Base-by-base conservation (phyloP, 1,284 basidiomycete species). In the Cryptococcus hybrid region DNA sequence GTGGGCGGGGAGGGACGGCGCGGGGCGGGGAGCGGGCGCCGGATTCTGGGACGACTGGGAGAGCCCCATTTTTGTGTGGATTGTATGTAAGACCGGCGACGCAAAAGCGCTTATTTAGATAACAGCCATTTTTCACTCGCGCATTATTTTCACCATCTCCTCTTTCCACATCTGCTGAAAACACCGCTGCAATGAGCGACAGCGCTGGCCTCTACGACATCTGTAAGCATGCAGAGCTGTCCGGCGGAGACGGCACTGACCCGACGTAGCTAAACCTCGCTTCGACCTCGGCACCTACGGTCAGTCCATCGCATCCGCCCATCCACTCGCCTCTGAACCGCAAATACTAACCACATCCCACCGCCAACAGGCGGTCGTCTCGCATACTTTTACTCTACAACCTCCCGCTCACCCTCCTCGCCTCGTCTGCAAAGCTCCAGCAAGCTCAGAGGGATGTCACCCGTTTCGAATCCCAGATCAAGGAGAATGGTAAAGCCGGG, bases 351-450 rank as follows among this genome's bases (percentile, higher is more conserved):
- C 35, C 36, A 47, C 15, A 8, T 11, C 34, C 34, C 5, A n/a
- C 37, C 34, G 35, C 46, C 59, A 30, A 53, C 55, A 77, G 75
- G 63, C 36, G 82, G 82, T n/a, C 77, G 82, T 24, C 66, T 82
- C 6, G 56, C 67, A 7, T 81, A 83, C 66, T 83, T 83, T 64
- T 79, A 81, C 63, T 75, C 73, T 4, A 79, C 80, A 47, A 83
- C 82, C 0, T 82, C 81, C 82, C 82, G 0, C 66, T 82, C 13
- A 83, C 82, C 5, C 75, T 83, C 24, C 71, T 83, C 47, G 79
- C 80, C 1, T 77, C 78, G 5, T 59, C 70, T 0, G 35, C 59
- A n/a, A 59, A 79, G 58, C 71, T 82, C 18, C 55, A 61, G 15
- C 57, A 73, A 46, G 75, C 77, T 9, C 69, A 74, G 44, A 62